These are phyloP conservation scores for Pleurozium schreberi DNA, from an alignment of 225 moss, liverwort and hornwort genomes.

Conservation along the genomic window DNA sequence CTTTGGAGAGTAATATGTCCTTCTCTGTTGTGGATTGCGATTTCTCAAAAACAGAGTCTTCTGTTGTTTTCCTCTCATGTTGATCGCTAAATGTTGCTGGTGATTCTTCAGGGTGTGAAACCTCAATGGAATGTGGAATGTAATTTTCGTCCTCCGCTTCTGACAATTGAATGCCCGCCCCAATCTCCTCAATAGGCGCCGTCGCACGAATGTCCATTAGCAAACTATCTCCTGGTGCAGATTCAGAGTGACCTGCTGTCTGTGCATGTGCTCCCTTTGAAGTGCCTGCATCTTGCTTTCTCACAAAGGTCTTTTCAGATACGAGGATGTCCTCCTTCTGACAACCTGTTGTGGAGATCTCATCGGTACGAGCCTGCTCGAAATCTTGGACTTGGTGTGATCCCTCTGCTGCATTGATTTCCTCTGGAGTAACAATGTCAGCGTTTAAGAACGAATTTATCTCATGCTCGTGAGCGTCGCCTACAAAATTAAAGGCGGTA, in stretches of 20 bases:
- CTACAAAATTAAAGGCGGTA: constrained; percentile 3
- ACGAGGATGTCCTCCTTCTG: background rate
- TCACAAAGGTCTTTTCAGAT: background rate
- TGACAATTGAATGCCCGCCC: background rate
- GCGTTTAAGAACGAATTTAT: constrained; percentile 4
- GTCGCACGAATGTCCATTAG: background rate
- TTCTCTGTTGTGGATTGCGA: background rate
- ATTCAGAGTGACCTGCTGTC: background rate
- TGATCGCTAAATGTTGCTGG: background rate
- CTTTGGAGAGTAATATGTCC: background rate
- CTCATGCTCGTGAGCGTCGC: background rate
- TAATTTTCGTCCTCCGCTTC: background rate
- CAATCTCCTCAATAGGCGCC: background rate
- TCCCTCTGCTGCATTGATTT: background rate
- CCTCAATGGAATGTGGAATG: background rate
- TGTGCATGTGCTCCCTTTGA: background rate
- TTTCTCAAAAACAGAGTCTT: background rate
- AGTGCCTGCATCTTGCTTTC: background rate
- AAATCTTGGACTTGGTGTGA: background rate
- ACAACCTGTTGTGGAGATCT: background rate
- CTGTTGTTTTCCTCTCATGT: background rate
- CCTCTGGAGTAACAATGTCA: background rate
- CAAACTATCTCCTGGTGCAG: background rate
- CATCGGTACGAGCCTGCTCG: background rate
- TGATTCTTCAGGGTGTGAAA: background rate